These are phyloP conservation scores for Senna siamea DNA, from an alignment of 306 rosid genomes.

Conservation along the genomic window DNA sequence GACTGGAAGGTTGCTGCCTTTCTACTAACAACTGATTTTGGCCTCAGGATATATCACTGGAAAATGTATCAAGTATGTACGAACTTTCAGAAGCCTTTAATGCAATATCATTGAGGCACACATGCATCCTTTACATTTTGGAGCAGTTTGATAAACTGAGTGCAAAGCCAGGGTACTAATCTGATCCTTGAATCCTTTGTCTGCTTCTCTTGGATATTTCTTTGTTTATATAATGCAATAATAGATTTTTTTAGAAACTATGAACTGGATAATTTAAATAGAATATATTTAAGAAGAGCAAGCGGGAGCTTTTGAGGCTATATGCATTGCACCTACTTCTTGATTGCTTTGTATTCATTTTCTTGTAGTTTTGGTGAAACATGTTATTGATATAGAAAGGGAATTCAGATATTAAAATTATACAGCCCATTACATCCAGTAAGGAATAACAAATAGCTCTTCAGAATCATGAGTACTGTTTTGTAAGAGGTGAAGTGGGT, in stretches of 20 bases:
- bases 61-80: slow-evolving; percentile 76
- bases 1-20: slow-evolving; percentile 25
- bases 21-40: slow-evolving; percentile 19
- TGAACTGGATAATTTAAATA: not conserved
- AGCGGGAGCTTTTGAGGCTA: slow-evolving; percentile 27
- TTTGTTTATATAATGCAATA: slow-evolving; percentile 14
- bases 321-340: too few relatives aligned
- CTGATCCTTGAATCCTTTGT: slow-evolving; percentile 28
- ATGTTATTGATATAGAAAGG: slow-evolving; percentile 7
- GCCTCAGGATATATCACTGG: slow-evolving; percentile 77
- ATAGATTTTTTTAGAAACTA: not conserved
- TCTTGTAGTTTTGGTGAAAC: too few relatives aligned
- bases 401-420: slow-evolving; percentile 7
- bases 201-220: not conserved
- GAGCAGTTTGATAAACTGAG: slow-evolving; percentile 78
- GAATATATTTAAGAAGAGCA: not conserved
- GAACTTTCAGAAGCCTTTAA: slow-evolving; percentile 89
- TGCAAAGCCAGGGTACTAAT: slow-evolving; percentile 66
- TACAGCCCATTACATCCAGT: not conserved
- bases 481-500: not conserved
- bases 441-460: slow-evolving; percentile 19
- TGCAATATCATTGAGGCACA: slow-evolving; percentile 78
- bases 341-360: too few relatives aligned
- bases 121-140: slow-evolving; percentile 78
- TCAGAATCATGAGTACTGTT: not conserved